Conservation (phyloP, 257 asterid genomes). For the Solanum raphanifolium region DNA sequence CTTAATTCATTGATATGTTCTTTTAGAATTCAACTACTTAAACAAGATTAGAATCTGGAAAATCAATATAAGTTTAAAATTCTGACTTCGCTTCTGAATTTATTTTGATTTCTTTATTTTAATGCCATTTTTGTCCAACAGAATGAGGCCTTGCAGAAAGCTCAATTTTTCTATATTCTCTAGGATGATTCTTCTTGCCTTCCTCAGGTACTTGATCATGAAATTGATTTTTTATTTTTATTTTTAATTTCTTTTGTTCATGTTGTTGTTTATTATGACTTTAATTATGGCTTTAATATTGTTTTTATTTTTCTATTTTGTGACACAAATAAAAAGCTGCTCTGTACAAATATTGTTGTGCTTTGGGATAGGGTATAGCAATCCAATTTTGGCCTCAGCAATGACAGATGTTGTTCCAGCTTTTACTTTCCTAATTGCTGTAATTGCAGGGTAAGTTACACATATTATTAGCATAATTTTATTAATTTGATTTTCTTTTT, state of each 20-base stretch:
- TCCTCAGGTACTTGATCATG: neutral
- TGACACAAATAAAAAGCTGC: neutral
- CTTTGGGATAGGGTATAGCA: constrained; percentile 4
- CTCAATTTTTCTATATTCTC: neutral
- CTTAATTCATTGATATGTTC: no score
- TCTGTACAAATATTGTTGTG: neutral
- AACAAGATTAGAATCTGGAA: no score
- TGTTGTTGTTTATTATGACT: neutral
- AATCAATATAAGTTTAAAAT: no score
- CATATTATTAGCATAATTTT: neutral
- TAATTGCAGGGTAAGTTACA: neutral
- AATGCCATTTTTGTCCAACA: no score
- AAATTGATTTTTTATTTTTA: neutral
- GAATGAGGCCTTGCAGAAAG: neutral
- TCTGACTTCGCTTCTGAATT: no score
- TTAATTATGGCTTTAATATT: neutral
- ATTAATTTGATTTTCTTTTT: no score
- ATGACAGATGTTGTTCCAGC: neutral
- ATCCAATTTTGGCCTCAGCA: constrained; percentile 4
- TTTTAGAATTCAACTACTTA: no score
- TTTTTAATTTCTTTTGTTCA: neutral
- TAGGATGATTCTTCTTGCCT: neutral
- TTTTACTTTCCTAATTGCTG: constrained; percentile 1
- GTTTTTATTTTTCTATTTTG: neutral
- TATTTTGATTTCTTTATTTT: no score